Evolutionary conservation across 2,329 filamentous ascomycete species (phyloP), one percentile per base, ranked within the genome.

Genomic region (Parascedosporium putredinis): DNA sequence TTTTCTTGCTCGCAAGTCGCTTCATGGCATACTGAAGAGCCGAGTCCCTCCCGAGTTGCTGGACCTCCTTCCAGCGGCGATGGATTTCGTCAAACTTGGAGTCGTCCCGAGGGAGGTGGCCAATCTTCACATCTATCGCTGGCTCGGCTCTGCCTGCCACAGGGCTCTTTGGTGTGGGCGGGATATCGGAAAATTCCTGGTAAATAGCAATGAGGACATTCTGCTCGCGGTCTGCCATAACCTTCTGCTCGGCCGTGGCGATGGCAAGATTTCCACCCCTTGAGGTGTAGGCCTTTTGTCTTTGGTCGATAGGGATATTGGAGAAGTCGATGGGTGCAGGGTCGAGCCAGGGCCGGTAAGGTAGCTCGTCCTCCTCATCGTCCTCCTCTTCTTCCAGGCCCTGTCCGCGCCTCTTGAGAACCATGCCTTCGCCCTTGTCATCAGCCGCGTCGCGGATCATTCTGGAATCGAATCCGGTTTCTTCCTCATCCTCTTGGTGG

Each of bases 381-480:
- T 78, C 74, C 9, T 82, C 75, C 1, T 82, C 76, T 2, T 79
- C 76, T 42, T 72, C 68, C 24, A 71, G 70, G 6, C 72, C 67
- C 43, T 61, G 54, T 18, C 62, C 64, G n/a, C 74, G 69, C 54
- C 74, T 72, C 57, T 81, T 83, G 48, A 83, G 67, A 56, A 84
- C 80, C 70, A 84, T 81, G 45, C 86, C 83, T 59, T 87, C 86
- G 4, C 80, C 81, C 46, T 81, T 80, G 58, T 87, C 83, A 60
- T 89, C 85, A 25, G 77, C 76, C 3, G 83, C 83, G 62, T 89
- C 84, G 45, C 79, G 79, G 36, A 83, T 76, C 73, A 87, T 81
- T 58, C 80, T 84, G 50, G 75, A 72, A 49, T 79, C 76, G 50
- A 84, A 75, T 49, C 81, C 83, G 51, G 81, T 73, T 56, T 88